Evolutionary conservation across 2,329 filamentous ascomycete genomes (phyloP).

Genomic region (Epichloe gansuensis): DNA sequence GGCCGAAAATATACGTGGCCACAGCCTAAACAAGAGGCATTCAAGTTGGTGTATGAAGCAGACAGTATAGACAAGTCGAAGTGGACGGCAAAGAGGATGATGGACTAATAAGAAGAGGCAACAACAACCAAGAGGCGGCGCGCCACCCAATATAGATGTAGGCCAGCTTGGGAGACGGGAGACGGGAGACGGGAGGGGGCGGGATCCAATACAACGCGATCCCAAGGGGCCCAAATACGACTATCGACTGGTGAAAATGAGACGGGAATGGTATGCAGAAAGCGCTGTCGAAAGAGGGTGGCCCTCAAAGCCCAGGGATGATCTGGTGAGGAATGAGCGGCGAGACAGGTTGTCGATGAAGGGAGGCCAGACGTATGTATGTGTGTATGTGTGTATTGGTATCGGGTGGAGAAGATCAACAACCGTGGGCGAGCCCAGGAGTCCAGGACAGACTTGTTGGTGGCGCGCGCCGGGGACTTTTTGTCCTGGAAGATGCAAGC

Average conservation of each 20-base stretch:
- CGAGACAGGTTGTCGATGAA: constrained; percentile 19
- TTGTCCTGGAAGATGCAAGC: too few relatives aligned
- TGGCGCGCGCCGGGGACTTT: too few relatives aligned
- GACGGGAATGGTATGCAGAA: constrained; percentile 8
- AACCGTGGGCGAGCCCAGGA: too few relatives aligned
- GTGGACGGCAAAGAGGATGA: background rate
- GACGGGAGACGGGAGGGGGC: constrained; percentile 1
- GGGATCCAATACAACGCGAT: constrained; percentile 5
- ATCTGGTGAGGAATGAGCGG: constrained; percentile 21
- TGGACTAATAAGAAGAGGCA: background rate
- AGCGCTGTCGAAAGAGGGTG: constrained; percentile 8
- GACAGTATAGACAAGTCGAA: background rate
- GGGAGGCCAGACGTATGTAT: constrained; percentile 1
- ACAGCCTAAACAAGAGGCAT: background rate
- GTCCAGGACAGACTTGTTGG: too few relatives aligned
- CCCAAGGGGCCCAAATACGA: constrained; percentile 1
- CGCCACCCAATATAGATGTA: constrained; percentile 4
- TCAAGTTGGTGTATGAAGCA: background rate
- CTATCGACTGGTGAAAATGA: background rate
- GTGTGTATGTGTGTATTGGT: background rate
- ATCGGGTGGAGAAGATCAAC: background rate
- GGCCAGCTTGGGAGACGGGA: background rate
- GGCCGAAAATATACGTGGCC: constrained; percentile 6
- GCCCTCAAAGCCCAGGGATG: constrained; percentile 18
- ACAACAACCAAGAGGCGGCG: background rate